A percentile compares a stretch with the other conserved stretches of the same genome.
Evolutionary conservation across 2,329 filamentous ascomycete genomes (phyloP).

Genomic region (Epichloe typhina): DNA sequence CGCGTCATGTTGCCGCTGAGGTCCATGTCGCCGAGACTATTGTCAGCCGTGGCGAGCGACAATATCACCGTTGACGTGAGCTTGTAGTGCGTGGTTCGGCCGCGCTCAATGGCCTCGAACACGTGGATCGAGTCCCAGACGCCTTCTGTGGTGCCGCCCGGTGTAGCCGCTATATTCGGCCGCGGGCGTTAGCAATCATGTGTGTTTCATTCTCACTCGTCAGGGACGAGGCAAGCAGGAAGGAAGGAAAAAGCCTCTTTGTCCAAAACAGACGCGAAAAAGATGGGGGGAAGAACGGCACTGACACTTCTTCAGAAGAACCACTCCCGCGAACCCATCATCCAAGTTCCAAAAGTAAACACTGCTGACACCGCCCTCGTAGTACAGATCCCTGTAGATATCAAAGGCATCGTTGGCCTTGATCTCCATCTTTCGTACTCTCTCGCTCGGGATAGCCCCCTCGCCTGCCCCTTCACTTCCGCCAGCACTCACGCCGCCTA

Average conservation of each 20-base stretch:
- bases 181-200: background rate
- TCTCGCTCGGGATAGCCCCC: conserved; percentile 76
- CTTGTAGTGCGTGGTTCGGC: conserved; percentile 89
- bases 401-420: conserved; percentile 93
- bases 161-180: conserved; percentile 43
- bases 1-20: conserved; percentile 96
- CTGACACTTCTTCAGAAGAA: conserved; percentile 83
- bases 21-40: conserved; percentile 69
- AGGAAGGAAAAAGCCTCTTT: too few species aligned
- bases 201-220: background rate
- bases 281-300: background rate
- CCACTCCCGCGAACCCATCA: conserved; percentile 92
- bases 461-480: conserved; percentile 54
- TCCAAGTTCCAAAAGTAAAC: conserved; percentile 99
- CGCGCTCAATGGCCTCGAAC: conserved; percentile 89
- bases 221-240: background rate
- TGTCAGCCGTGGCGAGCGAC: conserved; percentile 52
- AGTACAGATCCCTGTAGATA: conserved; percentile 91
- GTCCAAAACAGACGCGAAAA: background rate
- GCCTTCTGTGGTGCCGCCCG: conserved; percentile 54
- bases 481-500: conserved; percentile 36
- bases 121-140: conserved; percentile 99
- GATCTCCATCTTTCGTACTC: conserved; percentile 86
- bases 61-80: conserved; percentile 94
- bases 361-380: conserved; percentile 88